phyloP scores from a whole-genome alignment of 345 rosid genomes.

The Euphorbia pulcherrima region DNA sequence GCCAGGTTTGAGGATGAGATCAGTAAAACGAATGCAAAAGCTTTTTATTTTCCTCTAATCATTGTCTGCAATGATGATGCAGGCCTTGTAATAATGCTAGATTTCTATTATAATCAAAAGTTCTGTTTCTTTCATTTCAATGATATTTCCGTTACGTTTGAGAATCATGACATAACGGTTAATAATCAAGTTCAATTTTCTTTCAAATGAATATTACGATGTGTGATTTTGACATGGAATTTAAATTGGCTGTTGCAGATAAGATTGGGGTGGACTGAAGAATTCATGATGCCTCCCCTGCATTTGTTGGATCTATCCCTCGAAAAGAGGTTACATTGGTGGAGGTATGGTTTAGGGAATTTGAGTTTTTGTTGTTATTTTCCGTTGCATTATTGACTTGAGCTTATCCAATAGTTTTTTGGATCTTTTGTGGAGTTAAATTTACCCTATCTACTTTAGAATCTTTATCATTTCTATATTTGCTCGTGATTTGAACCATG shows the following conservation, averaged over 20 bases:
- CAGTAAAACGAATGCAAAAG: background rate
- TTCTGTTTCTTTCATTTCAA: background rate
- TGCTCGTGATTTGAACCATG: background rate
- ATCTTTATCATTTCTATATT: background rate
- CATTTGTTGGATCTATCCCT: slow-evolving; percentile 78
- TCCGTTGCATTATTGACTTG: background rate
- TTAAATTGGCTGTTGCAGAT: slow-evolving; percentile 31
- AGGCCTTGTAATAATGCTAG: no score
- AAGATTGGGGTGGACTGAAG: slow-evolving; percentile 79
- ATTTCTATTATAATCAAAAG: no score
- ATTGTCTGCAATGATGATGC: no score
- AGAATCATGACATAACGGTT: background rate
- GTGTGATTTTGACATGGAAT: background rate
- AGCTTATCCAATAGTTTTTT: background rate
- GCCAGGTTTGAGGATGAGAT: slow-evolving; percentile 6
- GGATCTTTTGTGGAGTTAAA: background rate
- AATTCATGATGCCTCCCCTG: slow-evolving; percentile 83
- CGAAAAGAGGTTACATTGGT: slow-evolving; percentile 84
- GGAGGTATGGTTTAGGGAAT: slow-evolving; percentile 47
- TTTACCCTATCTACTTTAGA: background rate
- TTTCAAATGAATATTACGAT: background rate
- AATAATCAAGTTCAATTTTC: background rate
- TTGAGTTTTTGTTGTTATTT: background rate
- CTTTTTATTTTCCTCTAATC: background rate
- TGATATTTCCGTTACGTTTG: background rate